Evolutionary conservation across 495 filamentous ascomycete genomes (phyloP), one percentile per base, ranked within the genome.

Genomic region (Penicillium verhagenii): DNA sequence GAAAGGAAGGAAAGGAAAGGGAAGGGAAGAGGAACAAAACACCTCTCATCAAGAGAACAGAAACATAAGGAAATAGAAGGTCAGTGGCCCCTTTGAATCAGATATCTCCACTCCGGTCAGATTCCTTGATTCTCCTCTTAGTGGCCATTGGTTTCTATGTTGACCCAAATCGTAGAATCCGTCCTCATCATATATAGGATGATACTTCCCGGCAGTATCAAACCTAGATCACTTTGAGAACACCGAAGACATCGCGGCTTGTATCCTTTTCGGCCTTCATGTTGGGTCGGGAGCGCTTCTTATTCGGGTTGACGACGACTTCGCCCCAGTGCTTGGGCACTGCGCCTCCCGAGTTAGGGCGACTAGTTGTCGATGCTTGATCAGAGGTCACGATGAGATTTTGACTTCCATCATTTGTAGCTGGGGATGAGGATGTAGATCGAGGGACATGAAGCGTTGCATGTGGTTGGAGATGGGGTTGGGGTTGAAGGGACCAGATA

Each of bases 401-500:
- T n/a, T 54, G 51, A 10, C 56, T 56, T n/a, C 60, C 56, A 29
- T 59, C 49, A 13, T 59, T 49, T 26, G 65, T 50, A 6, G 57
- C 52, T 28, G 64, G 71, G 7, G 71, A 72, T 13, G 68, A 52
- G 2, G 63, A 57, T 8, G 65, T 59, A 7, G 75, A 72, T 7
- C 60, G 60, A 38, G 66, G 60, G 20, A 59, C 59, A 35, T 64
- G 73, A 37, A 78, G 70, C 24, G 75, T 76, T 40, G 75, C 75
- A 51, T 68, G 73, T 4, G 75, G 73, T 61, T 74, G 75, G 18
- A 78, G 72, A 47, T 77, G 74, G 21, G 73, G 70, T 71, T 78
- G 75, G 3, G 75, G 74, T 68, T 78, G 75, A 31, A 76, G 59
- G 24, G 75, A 75, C 75, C 75, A 78, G 59, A 78, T 78, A 53